A percentile compares a stretch with the other conserved stretches of the same genome.
Evolutionary conservation across 2,329 filamentous ascomycete genomes (phyloP).

Genomic region (Dothideomycetes sp.): DNA sequence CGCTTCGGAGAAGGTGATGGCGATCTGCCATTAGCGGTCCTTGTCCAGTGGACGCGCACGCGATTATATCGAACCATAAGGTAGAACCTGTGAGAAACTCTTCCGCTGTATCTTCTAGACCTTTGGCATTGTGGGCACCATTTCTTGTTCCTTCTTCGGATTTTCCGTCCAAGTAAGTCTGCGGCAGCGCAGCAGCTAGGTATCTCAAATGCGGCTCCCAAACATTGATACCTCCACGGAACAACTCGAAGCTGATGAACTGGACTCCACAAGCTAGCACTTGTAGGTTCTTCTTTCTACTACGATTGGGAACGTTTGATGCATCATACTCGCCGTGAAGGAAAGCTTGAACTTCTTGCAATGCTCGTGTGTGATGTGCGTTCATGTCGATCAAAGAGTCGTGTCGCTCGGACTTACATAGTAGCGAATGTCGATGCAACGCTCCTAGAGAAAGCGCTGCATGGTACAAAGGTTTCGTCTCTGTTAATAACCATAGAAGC

Average conservation of each 20-base stretch:
- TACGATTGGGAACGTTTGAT: background rate
- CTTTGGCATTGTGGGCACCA: background rate
- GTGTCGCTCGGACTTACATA: constrained; percentile 1
- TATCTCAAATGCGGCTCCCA: constrained; percentile 5
- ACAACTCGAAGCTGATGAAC: constrained; percentile 8
- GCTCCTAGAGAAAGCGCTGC: constrained; percentile 6
- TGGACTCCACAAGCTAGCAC: constrained; percentile 7
- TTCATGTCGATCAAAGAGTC: constrained; percentile 5
- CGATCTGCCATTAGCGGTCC: background rate
- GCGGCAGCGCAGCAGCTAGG: constrained; percentile 2
- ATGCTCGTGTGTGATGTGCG: constrained; percentile 6
- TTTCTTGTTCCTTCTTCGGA: background rate
- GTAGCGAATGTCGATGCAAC: constrained; percentile 7
- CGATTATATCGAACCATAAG: constrained; percentile 6
- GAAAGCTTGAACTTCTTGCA: constrained; percentile 8
- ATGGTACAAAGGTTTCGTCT: constrained; percentile 6
- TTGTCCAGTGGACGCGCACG: constrained; percentile 5
- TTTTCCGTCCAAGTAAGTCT: background rate
- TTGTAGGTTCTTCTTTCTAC: constrained; percentile 4
- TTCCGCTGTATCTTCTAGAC: constrained; percentile 4
- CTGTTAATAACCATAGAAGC: constrained; percentile 5
- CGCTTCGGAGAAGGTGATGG: background rate
- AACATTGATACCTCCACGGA: constrained; percentile 6
- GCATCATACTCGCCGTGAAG: constrained; percentile 7
- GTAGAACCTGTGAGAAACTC: constrained; percentile 4